Percentiles rank a stretch among this genome's conserved stretches.
Evolutionary conservation across 495 filamentous ascomycete genomes (phyloP).

Genomic region (Xylaria scruposa): DNA sequence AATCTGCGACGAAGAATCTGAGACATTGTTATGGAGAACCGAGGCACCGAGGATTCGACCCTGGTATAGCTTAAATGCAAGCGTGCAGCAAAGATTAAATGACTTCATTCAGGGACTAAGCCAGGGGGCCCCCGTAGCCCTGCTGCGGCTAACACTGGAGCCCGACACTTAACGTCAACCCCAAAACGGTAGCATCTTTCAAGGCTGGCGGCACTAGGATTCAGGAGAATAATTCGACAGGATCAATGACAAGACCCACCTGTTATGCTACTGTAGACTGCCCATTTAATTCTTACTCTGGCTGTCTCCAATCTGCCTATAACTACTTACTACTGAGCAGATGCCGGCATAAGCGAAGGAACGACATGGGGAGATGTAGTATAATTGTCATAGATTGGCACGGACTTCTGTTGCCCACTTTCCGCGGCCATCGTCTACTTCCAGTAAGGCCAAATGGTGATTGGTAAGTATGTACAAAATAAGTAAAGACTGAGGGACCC

Average conservation of each 20-base stretch:
- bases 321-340: background rate
- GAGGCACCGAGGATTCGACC: background rate
- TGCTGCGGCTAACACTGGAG: conserved; percentile 18
- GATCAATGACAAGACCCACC: conserved; percentile 6
- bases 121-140: conserved; percentile 4
- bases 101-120: background rate
- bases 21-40: background rate
- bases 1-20: conserved; percentile 1
- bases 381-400: background rate
- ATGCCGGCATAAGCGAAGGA: background rate
- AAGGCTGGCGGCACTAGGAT: background rate
- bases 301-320: background rate
- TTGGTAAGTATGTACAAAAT: background rate
- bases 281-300: background rate
- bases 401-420: background rate
- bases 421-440: background rate
- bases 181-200: conserved; percentile 21
- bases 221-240: conserved; percentile 1
- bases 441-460: background rate
- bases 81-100: background rate
- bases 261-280: background rate
- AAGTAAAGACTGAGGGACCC: background rate
- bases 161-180: background rate
- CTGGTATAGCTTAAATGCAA: background rate
- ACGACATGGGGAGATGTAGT: background rate